Base-by-base conservation (phyloP, 179 eudicot species). In the Sideroxylon spinosum region DNA sequence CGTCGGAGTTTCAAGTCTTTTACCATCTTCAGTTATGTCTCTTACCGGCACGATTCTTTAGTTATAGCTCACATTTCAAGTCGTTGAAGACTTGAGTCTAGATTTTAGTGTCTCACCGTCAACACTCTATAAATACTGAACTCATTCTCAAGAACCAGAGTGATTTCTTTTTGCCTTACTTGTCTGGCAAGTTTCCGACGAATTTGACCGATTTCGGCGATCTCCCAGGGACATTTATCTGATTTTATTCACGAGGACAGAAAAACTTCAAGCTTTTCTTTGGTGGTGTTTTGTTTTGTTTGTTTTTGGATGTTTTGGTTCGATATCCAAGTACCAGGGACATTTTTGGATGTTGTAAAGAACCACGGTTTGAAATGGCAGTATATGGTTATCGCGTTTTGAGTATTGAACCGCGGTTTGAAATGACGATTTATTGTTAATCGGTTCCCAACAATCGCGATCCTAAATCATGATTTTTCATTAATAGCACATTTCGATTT, bases 271-370 rank as follows among this genome's bases (percentile, higher is more conserved):
- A 28, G 9, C 66, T 62, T 23, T 23, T 46, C 19, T 23, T 52
- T 16, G 60, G 46, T 23, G 52, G 37, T 74, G 11, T 14, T 64
- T 46, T 60, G 52, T 0, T 10, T 59, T 37, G 37, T 29, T 53
- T 75, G 53, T 20, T 61, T 14, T 74, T n/a, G 32, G 32, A 70
- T 29, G 57, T 50, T 49, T 70, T 68, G 20, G 70, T 66, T 29
- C 52, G 7, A 25, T 37, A 23, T 32, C 25, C 52, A 37, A 68
- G 25, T 22, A 44, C 71, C 37, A 44, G 71, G 52, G 52, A n/a
- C n/a, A n/a, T n/a, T n/a, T n/a, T n/a, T n/a, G n/a, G n/a, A n/a
- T n/a, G n/a, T n/a, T n/a, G n/a, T n/a, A n/a, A n/a, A n/a, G n/a
- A n/a, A n/a, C n/a, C n/a, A n/a, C n/a, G n/a, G n/a, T n/a, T n/a